A percentile compares a stretch with the other conserved stretches of the same genome.
Evolutionary conservation across 2,329 filamentous ascomycete species (phyloP).

Genomic region (Magnaporthales sp.): DNA sequence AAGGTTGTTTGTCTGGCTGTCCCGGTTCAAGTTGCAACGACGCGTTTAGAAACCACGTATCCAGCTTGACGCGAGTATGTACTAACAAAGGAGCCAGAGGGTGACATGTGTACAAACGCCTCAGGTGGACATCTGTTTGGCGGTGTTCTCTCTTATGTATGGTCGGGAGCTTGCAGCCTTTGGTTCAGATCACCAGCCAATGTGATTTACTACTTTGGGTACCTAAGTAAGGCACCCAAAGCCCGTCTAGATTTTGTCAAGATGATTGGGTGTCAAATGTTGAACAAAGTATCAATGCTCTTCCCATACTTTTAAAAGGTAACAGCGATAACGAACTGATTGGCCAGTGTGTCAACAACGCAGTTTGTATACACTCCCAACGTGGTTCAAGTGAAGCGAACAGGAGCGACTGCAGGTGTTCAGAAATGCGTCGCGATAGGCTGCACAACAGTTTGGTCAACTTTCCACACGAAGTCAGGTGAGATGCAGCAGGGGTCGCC

Average conservation of each 20-base stretch:
- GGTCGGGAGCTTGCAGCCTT: not conserved
- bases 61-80: not conserved
- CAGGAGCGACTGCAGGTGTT: not conserved
- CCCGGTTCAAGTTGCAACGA: slow-evolving; percentile 7
- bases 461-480: slow-evolving; percentile 14
- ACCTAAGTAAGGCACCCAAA: not conserved
- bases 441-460: not conserved
- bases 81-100: not conserved
- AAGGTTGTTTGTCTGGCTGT: slow-evolving; percentile 4
- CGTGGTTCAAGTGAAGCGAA: not conserved
- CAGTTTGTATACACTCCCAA: not conserved
- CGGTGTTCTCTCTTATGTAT: slow-evolving; percentile 4
- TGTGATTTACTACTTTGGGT: not conserved
- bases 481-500: slow-evolving; percentile 10
- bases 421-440: slow-evolving; percentile 4
- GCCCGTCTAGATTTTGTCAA: not conserved
- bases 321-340: not conserved
- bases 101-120: slow-evolving; percentile 4
- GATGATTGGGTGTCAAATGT: slow-evolving; percentile 3
- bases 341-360: not conserved
- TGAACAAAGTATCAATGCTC: not conserved
- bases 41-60: slow-evolving; percentile 1
- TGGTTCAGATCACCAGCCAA: not conserved
- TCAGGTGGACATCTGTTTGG: not conserved
- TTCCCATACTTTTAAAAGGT: not conserved